phyloP scores from a whole-genome alignment of 2,329 filamentous ascomycete genomes.

The Pyrenochaeta sp. region DNA sequence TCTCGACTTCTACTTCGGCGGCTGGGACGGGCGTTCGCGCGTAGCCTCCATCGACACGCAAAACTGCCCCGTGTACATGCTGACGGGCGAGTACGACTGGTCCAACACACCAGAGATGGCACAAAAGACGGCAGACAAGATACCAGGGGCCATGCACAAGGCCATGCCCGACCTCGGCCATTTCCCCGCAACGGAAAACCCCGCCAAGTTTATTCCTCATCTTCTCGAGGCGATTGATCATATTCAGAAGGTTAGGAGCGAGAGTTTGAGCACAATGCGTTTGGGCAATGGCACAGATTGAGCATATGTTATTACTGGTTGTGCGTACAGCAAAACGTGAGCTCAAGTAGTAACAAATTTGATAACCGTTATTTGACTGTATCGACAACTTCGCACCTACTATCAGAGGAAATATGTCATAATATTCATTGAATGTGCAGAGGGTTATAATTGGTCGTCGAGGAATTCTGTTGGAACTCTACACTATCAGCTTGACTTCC shows the following conservation, averaged over 20 bases:
- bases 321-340: too few relatives aligned
- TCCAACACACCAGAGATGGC: slow-evolving; percentile 58
- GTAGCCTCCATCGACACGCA: slow-evolving; percentile 58
- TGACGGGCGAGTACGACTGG: slow-evolving; percentile 61
- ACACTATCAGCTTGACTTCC: too few relatives aligned
- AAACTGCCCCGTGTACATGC: slow-evolving; percentile 60
- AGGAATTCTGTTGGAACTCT: too few relatives aligned
- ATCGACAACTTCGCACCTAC: too few relatives aligned
- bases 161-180: slow-evolving; percentile 58
- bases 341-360: too few relatives aligned
- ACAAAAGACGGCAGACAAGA: slow-evolving; percentile 58
- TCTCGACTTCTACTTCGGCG: slow-evolving; percentile 61
- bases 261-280: slow-evolving; percentile 42
- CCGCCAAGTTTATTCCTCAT: slow-evolving; percentile 50
- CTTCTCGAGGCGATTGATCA: slow-evolving; percentile 50
- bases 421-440: too few relatives aligned
- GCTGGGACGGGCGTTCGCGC: slow-evolving; percentile 58
- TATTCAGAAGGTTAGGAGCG: slow-evolving; percentile 45
- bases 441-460: too few relatives aligned
- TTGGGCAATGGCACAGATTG: slow-evolving; percentile 37
- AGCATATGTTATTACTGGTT: not conserved
- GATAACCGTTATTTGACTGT: too few relatives aligned
- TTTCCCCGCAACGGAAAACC: slow-evolving; percentile 59
- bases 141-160: slow-evolving; percentile 55
- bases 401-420: too few relatives aligned